phyloP scores from a whole-genome alignment of 768 basidiomycete species.

The Cystoderma amianthinum region DNA sequence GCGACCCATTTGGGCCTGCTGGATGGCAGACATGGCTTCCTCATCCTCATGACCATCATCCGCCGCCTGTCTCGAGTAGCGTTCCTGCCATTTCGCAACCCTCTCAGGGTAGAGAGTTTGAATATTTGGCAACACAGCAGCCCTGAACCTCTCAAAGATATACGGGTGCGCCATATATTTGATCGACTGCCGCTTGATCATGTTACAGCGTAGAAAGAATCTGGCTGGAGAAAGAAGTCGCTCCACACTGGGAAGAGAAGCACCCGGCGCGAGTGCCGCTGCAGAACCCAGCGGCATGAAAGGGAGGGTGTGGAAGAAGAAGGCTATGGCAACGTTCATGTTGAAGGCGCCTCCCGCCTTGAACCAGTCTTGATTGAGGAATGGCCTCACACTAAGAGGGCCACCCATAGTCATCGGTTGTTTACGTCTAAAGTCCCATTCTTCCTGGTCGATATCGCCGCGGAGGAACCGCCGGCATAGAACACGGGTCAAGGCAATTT shows the following conservation, averaged over 20 bases:
- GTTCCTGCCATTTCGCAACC: neutral
- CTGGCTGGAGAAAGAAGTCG: neutral
- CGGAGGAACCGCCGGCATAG: constrained; percentile 36
- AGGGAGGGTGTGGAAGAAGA: constrained; percentile 28
- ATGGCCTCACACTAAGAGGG: constrained; percentile 44
- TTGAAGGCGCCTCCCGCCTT: constrained; percentile 34
- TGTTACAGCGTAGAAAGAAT: neutral
- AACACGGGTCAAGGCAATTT: constrained; percentile 45
- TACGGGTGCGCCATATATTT: neutral
- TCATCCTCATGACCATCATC: neutral
- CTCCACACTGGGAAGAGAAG: neutral
- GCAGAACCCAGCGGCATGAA: constrained; percentile 35
- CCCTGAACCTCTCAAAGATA: neutral
- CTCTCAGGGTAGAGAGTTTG: neutral
- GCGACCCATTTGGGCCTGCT: constrained; percentile 16
- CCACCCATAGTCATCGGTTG: constrained; percentile 43
- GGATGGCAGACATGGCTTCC: constrained; percentile 12
- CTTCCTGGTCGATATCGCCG: constrained; percentile 39
- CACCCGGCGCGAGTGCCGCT: neutral
- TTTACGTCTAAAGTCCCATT: constrained; percentile 44
- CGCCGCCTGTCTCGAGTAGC: neutral
- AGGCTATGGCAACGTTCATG: constrained; percentile 31
- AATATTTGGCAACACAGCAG: neutral
- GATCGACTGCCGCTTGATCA: neutral
- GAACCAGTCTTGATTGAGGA: constrained; percentile 41